A percentile compares a stretch with the other conserved stretches of the same genome.
Conservation (phyloP, 306 rosid genomes). For the Ziziphus jujuba region DNA sequence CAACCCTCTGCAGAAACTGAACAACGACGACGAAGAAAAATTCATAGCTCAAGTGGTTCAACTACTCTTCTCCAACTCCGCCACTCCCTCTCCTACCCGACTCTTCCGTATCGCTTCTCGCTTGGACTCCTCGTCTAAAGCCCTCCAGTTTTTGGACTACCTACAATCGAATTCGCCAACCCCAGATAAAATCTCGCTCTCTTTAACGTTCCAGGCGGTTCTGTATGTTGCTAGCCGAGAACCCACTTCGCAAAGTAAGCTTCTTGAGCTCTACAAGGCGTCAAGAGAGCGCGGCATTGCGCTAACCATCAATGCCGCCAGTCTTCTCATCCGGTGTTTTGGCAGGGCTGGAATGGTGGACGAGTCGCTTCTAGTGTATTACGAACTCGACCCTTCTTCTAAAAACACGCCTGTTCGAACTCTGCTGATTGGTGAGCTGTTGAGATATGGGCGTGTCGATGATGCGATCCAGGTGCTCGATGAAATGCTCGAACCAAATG, state of each 20-base stretch:
- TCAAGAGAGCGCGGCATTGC: conserved; percentile 30
- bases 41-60: conserved; percentile 39
- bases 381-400: conserved; percentile 34
- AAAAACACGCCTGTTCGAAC: conserved; percentile 53
- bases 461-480: conserved; percentile 61
- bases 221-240: conserved; percentile 45
- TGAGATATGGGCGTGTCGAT: conserved; percentile 39
- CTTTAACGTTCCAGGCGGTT: conserved; percentile 49
- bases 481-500: conserved; percentile 59
- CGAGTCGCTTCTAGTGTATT: conserved; percentile 39
- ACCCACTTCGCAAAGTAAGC: conserved; percentile 35
- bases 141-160: conserved; percentile 34
- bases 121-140: conserved; percentile 23
- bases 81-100: conserved; percentile 29
- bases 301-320: conserved; percentile 31
- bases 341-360: conserved; percentile 49
- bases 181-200: conserved; percentile 17
- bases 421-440: conserved; percentile 22
- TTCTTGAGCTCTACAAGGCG: conserved; percentile 39
- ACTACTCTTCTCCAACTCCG: conserved; percentile 44
- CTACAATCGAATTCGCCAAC: conserved; percentile 12
- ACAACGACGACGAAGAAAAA: conserved; percentile 19
- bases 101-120: conserved; percentile 49
- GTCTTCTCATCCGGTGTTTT: conserved; percentile 37
- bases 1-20: not conserved